Evolutionary conservation across 108 stramenopile species (phyloP), one percentile per base, ranked within the genome.

Genomic region (Discostella pseudostelligera): DNA sequence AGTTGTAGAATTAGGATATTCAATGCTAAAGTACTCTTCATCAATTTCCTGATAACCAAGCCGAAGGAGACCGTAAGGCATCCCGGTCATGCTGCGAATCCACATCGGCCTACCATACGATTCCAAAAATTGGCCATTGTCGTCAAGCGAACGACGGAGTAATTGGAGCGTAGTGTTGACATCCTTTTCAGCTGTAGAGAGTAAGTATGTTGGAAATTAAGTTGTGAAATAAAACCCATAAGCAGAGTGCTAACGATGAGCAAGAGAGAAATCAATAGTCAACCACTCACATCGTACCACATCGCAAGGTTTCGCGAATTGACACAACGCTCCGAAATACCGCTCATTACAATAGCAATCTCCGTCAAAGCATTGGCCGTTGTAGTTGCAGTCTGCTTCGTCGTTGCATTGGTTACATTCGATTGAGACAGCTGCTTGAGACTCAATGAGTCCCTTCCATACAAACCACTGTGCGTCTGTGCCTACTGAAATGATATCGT

Each of bases 91-190:
- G 32, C 48, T 69, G 4, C 10, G 13, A 39, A 54, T 29, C 39
- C 65, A 77, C 29, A 69, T 44, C 0, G 76, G 76, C 4, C 68
- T 21, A 7, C 76, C 76, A 59, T 77, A 77, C 7, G 65, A 37
- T 46, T 57, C 59, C 6, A 77, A 57, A 21, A 69, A 77, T 19
- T 56, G 8, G 8, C 28, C 59, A 12, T 40, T 39, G 49, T 66
- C 65, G 14, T 77, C 59, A 2, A 42, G 21, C 6, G 25, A 1
- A 24, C 61, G 50, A 26, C 29, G 39, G 32, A 70, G 59, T 32
- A 70, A 11, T 16, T 17, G 5, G 8, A 70, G 49, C 12, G 59
- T 70, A 0, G 59, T 61, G 59, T 61, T 61, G 4, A 12, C 16
- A 36, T 61, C 59, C 32, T 70, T 70, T 50, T 70, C 69, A 26